Evolutionary conservation across 1,139 yeast species (phyloP).

Genomic region (Debaryomyces robertsiae): DNA sequence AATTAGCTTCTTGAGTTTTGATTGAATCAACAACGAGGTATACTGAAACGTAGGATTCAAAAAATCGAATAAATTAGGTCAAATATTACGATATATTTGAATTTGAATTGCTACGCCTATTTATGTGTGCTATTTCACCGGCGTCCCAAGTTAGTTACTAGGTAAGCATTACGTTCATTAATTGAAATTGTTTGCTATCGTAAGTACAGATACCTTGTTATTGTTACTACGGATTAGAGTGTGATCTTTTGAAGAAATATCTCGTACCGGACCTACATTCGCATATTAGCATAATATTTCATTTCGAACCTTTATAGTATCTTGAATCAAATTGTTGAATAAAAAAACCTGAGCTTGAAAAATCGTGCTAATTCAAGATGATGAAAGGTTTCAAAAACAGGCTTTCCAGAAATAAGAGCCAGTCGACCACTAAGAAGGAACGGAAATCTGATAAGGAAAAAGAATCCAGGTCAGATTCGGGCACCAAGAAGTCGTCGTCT

Average conservation of each 20-base stretch:
- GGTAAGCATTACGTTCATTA: conserved; percentile 1
- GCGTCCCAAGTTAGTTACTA: conserved; percentile 2
- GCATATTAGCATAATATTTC: conserved; percentile 5
- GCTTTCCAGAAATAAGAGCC: conserved; percentile 48
- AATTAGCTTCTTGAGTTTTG: conserved; percentile 1
- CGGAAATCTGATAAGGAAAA: conserved; percentile 35
- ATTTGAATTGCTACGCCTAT: conserved; percentile 6
- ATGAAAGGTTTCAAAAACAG: conserved; percentile 56
- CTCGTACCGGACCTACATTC: conserved; percentile 1
- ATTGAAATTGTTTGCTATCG: neutral
- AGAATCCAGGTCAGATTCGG: conserved; percentile 19
- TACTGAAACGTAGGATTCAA: conserved; percentile 1
- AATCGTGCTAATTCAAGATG: conserved; percentile 30
- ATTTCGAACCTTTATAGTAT: neutral
- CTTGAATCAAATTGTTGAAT: neutral
- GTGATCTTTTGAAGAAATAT: neutral
- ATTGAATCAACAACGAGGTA: conserved; percentile 3
- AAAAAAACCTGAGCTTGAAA: neutral
- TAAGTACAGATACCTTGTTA: neutral
- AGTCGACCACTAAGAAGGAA: conserved; percentile 41
- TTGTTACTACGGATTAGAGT: neutral
- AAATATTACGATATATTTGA: conserved; percentile 4
- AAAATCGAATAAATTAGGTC: neutral
- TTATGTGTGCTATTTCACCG: conserved; percentile 1
- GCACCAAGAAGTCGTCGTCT: conserved; percentile 15